These are phyloP conservation scores for Serendipita sp. DNA, from an alignment of 768 basidiomycete genomes.

Conservation along the genomic window DNA sequence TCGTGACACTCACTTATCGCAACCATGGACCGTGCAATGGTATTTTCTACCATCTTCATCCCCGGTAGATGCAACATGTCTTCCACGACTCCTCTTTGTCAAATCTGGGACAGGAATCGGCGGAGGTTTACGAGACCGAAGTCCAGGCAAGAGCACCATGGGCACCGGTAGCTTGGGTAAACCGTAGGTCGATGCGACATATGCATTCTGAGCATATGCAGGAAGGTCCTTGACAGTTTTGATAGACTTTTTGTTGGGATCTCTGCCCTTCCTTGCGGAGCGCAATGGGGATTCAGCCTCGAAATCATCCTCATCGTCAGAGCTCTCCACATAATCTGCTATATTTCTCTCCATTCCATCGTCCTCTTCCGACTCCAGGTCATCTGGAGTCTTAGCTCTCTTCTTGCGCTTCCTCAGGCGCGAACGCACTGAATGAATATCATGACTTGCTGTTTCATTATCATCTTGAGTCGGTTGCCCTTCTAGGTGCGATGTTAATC, in stretches of 20 bases:
- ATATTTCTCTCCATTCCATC: background rate
- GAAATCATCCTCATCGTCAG: background rate
- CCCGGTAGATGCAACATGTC: conserved; percentile 16
- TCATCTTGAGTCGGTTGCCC: too few relatives aligned
- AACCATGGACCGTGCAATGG: conserved; percentile 7
- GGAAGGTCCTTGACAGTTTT: background rate
- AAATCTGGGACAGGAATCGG: conserved; percentile 19
- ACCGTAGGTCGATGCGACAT: conserved; percentile 1
- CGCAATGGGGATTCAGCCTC: background rate
- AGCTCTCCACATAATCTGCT: background rate
- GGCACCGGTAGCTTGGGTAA: background rate
- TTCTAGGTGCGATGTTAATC: too few relatives aligned
- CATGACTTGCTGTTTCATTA: too few relatives aligned
- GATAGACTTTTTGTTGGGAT: background rate
- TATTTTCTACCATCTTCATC: conserved; percentile 1
- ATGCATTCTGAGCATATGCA: background rate
- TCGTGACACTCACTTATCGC: conserved; percentile 6
- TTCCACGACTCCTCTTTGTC: conserved; percentile 19
- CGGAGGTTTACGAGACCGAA: conserved; percentile 10
- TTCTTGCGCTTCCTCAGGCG: background rate
- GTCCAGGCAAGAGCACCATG: conserved; percentile 2
- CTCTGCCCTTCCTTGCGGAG: background rate
- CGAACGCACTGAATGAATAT: too few relatives aligned
- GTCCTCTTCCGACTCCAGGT: conserved; percentile 1
- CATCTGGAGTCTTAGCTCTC: background rate